Conservation (phyloP, 108 stramenopile species). For the Fistulifera pelliculosa region DNA sequence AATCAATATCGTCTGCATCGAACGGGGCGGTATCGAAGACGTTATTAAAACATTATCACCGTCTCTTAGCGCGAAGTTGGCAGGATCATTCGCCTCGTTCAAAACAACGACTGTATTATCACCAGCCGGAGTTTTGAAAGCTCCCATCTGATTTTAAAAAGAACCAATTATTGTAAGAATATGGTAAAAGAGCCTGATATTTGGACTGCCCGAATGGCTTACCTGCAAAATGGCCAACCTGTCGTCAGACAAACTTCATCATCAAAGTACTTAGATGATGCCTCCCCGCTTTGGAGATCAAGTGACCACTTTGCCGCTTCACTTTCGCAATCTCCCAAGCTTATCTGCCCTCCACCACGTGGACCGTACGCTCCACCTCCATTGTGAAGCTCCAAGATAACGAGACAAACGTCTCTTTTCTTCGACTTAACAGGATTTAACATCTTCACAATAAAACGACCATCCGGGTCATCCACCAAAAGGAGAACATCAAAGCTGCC, state of each 20-base stretch:
- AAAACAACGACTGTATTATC: conserved; percentile 52
- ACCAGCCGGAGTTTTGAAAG: conserved; percentile 55
- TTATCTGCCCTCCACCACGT: conserved; percentile 62
- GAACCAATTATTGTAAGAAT: too few relatives aligned
- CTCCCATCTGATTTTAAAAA: conserved; percentile 56
- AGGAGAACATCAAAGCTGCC: conserved; percentile 40
- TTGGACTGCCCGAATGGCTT: too few relatives aligned
- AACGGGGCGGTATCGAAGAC: conserved; percentile 66
- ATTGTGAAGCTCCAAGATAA: conserved; percentile 33
- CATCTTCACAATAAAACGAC: neutral
- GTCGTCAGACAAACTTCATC: conserved; percentile 72
- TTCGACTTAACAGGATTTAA: conserved; percentile 8
- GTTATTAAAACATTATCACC: conserved; percentile 39
- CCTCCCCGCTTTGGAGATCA: conserved; percentile 41
- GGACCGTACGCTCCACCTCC: conserved; percentile 75
- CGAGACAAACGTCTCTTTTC: conserved; percentile 31
- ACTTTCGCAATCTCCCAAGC: conserved; percentile 39
- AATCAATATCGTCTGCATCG: conserved; percentile 64
- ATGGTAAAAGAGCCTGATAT: too few relatives aligned
- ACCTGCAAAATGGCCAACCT: conserved; percentile 84
- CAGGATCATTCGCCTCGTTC: conserved; percentile 62
- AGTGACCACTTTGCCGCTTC: conserved; percentile 47
- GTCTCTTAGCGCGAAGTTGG: conserved; percentile 69
- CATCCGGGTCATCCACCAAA: neutral
- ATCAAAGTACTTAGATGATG: conserved; percentile 35